phyloP scores from a whole-genome alignment of 306 rosid species.

The Vachellia pachyceras region DNA sequence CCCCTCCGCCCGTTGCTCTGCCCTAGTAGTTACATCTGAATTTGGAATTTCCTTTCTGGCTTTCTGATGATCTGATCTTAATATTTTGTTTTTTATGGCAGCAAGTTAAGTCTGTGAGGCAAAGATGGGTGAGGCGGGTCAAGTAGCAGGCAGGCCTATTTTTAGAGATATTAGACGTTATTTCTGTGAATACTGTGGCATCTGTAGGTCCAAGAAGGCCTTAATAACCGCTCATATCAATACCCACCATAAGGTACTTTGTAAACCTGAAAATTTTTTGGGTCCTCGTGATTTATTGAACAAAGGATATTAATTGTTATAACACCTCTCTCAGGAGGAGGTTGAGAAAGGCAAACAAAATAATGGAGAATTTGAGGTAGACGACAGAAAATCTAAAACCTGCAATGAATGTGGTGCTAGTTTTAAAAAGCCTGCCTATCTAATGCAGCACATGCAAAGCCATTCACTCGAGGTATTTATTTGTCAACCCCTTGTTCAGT shows the following conservation, averaged over 20 bases:
- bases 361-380: constrained; percentile 14
- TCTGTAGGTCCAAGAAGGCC: constrained; percentile 53
- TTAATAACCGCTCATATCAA: constrained; percentile 51
- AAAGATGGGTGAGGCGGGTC: constrained; percentile 38
- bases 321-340: constrained; percentile 47
- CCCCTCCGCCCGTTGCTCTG: too few relatives aligned
- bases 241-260: constrained; percentile 53
- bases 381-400: constrained; percentile 39
- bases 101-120: not conserved
- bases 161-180: constrained; percentile 47
- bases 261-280: not conserved
- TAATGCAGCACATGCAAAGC: constrained; percentile 72
- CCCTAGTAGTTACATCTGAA: too few relatives aligned
- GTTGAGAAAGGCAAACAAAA: constrained; percentile 26
- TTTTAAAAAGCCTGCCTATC: constrained; percentile 64
- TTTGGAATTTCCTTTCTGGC: too few relatives aligned
- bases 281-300: not conserved
- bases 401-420: constrained; percentile 65
- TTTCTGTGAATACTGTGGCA: constrained; percentile 53
- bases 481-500: too few relatives aligned
- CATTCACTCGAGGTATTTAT: constrained; percentile 69
- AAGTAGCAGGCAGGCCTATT: constrained; percentile 34
- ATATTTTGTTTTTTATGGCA: not conserved
- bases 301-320: not conserved
- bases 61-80: too few relatives aligned